These are phyloP conservation scores for Russula sp. DNA, from an alignment of 768 basidiomycete species.

Conservation along the genomic window DNA sequence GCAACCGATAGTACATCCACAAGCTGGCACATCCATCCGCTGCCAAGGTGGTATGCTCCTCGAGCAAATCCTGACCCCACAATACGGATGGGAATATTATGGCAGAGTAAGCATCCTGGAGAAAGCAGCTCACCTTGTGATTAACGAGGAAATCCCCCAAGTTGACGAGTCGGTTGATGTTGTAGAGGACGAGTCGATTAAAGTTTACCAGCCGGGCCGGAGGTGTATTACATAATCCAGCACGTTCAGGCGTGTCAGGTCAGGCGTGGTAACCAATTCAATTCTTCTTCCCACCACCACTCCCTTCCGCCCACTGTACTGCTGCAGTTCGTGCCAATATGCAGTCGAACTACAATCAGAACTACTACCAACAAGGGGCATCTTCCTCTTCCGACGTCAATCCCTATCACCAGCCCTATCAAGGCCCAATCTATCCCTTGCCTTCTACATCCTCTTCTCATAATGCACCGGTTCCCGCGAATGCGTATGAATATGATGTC, in stretches of 20 bases:
- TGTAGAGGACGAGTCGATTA: not conserved
- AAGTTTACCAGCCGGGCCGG: constrained; percentile 6
- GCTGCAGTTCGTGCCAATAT: constrained; percentile 29
- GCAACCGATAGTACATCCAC: constrained; percentile 13
- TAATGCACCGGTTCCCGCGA: constrained; percentile 75
- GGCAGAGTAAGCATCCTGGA: not conserved
- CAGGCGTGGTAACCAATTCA: no score
- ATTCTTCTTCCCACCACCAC: not conserved
- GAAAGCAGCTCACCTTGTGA: constrained; percentile 10
- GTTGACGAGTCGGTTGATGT: constrained; percentile 7
- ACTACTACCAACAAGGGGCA: constrained; percentile 27
- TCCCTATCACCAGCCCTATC: constrained; percentile 78
- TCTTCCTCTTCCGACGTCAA: constrained; percentile 49
- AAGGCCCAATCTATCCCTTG: constrained; percentile 64
- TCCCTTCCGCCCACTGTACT: not conserved
- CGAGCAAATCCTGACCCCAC: not conserved
- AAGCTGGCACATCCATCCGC: constrained; percentile 29
- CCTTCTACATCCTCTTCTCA: constrained; percentile 59
- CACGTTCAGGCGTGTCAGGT: no score
- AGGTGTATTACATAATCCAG: constrained; percentile 1
- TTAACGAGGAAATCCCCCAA: not conserved
- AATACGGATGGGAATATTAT: not conserved
- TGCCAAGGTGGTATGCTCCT: constrained; percentile 32
- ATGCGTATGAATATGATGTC: constrained; percentile 90
- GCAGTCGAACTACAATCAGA: constrained; percentile 47